Base-by-base conservation (phyloP, 169 alveolate genomes). In the Ichthyophthirius multifiliis region DNA sequence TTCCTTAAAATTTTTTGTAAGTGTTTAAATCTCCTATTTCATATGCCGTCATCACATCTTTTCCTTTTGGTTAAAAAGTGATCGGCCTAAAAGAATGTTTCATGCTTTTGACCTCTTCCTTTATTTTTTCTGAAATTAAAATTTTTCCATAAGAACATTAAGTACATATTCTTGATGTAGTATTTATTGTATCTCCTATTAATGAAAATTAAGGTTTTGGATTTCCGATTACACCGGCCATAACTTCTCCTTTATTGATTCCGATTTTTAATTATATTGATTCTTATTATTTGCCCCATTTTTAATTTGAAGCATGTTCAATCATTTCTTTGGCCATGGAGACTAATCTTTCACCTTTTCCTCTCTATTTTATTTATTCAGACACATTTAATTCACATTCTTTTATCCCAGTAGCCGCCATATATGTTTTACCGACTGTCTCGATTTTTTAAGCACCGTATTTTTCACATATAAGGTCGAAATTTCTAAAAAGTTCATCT, bases 401-500 rank as follows among this genome's bases (percentile, higher is more conserved):
- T 16, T 71, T 71, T 1, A 96, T 88, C 31, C 99, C 98, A 47
- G 96, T 90, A 6, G 97, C 97, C 18, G 98, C 98, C 82, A 97
- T 87, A 67, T 97, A 97, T 3, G 98, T 96, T 76, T 96, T 98
- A 62, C 95, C 94, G 48, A 96, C 98, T 0, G 98, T 95, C 87
- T 95, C 98, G 62, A 94, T 94, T 80, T 95, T 96, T 82, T 74
- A 74, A 7, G 92, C 88, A 16, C 97, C 97, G 89, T 95, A 97
- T 65, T 92, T 90, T 55, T 96, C 98, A 43, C 99, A 97, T 48
- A 98, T 94, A 79, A 97, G 90, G 82, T 99, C 99, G 67, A 98
- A 95, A 32, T 97, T 92, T 79, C 96, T 88, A n/a, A 97, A 98
- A 43, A 98, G 86, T 30, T 96, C 89, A 86, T 98, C 99, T 65